phyloP scores from a whole-genome alignment of 163 green algal species.

The Volvox carteri region DNA sequence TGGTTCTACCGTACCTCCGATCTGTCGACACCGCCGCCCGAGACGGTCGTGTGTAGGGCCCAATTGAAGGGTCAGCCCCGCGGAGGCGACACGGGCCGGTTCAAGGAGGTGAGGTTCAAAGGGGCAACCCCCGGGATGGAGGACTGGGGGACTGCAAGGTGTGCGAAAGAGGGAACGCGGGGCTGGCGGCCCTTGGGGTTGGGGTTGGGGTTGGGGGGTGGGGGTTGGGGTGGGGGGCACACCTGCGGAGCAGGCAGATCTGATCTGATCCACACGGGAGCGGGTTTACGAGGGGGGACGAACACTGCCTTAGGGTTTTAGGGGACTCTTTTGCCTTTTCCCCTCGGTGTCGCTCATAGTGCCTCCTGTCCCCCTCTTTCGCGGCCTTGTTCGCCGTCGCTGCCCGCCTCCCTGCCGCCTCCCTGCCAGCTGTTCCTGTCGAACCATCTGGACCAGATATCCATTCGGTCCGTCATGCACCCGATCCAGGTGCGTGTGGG shows the following conservation, averaged over 20 bases:
- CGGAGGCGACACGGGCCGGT: slow-evolving; percentile 4
- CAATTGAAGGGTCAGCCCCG: neutral
- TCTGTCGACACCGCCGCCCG: neutral
- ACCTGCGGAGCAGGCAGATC: no score
- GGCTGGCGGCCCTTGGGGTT: neutral
- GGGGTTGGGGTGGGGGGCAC: neutral
- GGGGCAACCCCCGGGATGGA: neutral
- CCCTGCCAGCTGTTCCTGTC: neutral
- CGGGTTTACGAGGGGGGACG: neutral
- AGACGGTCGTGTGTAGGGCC: neutral
- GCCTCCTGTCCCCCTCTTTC: neutral
- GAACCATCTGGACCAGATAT: neutral
- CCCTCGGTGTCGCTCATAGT: neutral
- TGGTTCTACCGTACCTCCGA: slow-evolving; percentile 10
- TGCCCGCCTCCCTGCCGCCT: no score
- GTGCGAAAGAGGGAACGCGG: no score
- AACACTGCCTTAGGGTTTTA: neutral
- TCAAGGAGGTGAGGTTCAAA: slow-evolving; percentile 11
- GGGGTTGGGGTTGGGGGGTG: neutral
- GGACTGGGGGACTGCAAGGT: neutral
- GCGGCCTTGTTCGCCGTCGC: neutral
- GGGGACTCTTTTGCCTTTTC: neutral
- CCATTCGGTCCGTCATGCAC: neutral
- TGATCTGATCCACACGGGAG: neutral
- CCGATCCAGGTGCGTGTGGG: neutral